These are phyloP conservation scores for Cyclostephanos invisitatus DNA, from an alignment of 108 stramenopile genomes.

Conservation along the genomic window DNA sequence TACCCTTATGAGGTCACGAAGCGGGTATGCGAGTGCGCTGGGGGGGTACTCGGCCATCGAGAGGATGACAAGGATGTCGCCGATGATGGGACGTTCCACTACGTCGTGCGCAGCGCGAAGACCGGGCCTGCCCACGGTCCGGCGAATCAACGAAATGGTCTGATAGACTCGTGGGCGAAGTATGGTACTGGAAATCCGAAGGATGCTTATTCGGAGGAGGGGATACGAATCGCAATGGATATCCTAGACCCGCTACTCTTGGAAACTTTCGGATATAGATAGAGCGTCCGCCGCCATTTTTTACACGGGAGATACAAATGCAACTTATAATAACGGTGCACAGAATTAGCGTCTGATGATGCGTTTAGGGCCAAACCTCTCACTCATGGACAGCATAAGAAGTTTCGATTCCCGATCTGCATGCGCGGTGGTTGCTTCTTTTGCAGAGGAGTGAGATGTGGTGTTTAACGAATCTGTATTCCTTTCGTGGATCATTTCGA, in stretches of 20 bases:
- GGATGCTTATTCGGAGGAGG: conserved; percentile 38
- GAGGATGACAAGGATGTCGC: conserved; percentile 52
- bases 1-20: conserved; percentile 51
- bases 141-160: conserved; percentile 55
- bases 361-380: too few relatives aligned
- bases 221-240: conserved; percentile 38
- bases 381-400: conserved; percentile 1
- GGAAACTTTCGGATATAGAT: conserved; percentile 18
- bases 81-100: conserved; percentile 45
- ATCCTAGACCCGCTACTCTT: conserved; percentile 51
- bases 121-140: conserved; percentile 71
- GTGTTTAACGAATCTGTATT: not conserved
- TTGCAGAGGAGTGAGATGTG: not conserved
- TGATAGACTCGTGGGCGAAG: conserved; percentile 74
- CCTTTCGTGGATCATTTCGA: conserved; percentile 4
- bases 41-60: conserved; percentile 57
- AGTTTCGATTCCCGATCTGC: not conserved
- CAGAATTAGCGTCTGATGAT: too few relatives aligned
- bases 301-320: too few relatives aligned
- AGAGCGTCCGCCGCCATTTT: not conserved
- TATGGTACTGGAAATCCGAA: conserved; percentile 34
- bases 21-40: conserved; percentile 76
- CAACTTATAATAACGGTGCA: too few relatives aligned
- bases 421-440: not conserved
- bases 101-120: conserved; percentile 75